phyloP scores from a whole-genome alignment of 768 basidiomycete species.

The Suillus weaverae region DNA sequence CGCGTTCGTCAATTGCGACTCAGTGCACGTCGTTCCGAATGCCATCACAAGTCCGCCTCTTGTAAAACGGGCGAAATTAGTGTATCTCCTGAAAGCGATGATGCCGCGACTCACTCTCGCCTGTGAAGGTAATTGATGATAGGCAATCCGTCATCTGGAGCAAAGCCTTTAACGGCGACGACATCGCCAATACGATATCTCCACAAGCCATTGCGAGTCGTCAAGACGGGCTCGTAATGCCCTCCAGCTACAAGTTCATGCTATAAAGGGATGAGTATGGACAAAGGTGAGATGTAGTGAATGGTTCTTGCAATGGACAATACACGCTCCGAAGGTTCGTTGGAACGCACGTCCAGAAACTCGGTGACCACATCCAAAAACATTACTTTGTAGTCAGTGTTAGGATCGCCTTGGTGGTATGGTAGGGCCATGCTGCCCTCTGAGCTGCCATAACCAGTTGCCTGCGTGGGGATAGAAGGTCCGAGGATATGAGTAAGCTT shows the following conservation, averaged over 20 bases:
- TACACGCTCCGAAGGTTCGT: not conserved
- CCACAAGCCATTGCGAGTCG: slow-evolving; percentile 15
- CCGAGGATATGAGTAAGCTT: slow-evolving; percentile 10
- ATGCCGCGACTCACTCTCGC: slow-evolving; percentile 2
- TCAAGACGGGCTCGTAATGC: slow-evolving; percentile 11
- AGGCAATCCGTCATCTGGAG: slow-evolving; percentile 11
- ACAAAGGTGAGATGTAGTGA: not conserved
- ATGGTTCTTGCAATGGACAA: not conserved
- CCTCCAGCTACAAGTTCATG: slow-evolving; percentile 7
- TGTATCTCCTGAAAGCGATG: not conserved
- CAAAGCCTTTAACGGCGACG: slow-evolving; percentile 11
- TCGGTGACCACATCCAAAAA: slow-evolving; percentile 1
- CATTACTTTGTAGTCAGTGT: not conserved
- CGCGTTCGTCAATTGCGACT: not conserved
- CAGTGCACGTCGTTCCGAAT: not conserved
- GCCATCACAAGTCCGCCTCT: slow-evolving; percentile 12
- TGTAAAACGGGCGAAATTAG: not conserved
- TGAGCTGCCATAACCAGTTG: slow-evolving; percentile 1
- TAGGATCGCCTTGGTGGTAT: not conserved
- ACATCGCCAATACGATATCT: slow-evolving; percentile 12
- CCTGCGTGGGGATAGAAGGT: slow-evolving; percentile 7
- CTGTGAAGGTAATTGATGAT: slow-evolving; percentile 5
- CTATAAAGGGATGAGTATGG: not conserved
- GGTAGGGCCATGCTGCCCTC: slow-evolving; percentile 3
- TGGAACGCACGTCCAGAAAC: not conserved